These are phyloP conservation scores for Nannizziopsis arthrosporioides DNA, from an alignment of 2,329 filamentous ascomycete species.

Conservation along the genomic window DNA sequence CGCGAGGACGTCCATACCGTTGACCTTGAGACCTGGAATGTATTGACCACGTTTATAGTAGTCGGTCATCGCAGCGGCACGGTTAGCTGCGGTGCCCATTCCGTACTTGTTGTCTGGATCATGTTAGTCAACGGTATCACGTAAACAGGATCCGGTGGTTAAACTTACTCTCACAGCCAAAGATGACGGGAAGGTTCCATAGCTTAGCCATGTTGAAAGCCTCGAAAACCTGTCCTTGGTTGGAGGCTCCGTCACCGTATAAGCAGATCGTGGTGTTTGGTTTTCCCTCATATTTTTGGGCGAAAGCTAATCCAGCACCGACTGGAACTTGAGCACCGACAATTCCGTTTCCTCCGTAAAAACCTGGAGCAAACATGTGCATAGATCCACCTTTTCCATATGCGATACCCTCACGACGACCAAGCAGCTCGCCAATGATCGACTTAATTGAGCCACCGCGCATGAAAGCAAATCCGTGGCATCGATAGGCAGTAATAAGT, in stretches of 20 bases:
- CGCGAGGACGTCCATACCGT: conserved; percentile 97
- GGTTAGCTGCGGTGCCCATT: conserved; percentile 94
- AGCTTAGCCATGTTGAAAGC: conserved; percentile 99
- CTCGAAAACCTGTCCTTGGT: conserved; percentile 99
- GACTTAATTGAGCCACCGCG: conserved; percentile 79
- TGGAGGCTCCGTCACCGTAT: conserved; percentile 96
- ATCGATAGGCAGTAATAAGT: conserved; percentile 95
- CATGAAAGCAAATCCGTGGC: conserved; percentile 97
- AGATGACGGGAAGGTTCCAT: conserved; percentile 90
- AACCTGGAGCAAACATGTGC: conserved; percentile 98
- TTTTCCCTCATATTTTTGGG: conserved; percentile 83
- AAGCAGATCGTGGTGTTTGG: conserved; percentile 79
- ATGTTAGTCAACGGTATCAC: conserved; percentile 17
- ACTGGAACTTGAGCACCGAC: conserved; percentile 97
- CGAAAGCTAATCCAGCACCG: conserved; percentile 90
- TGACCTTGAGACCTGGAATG: conserved; percentile 98
- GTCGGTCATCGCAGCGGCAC: conserved; percentile 89
- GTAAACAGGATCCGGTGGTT: conserved; percentile 7
- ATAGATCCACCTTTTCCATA: conserved; percentile 99
- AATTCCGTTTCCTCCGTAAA: conserved; percentile 98
- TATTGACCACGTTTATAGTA: conserved; percentile 99
- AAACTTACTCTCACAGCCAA: conserved; percentile 89
- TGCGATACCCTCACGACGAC: conserved; percentile 88
- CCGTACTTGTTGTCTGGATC: conserved; percentile 95
- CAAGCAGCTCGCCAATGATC: conserved; percentile 91